These are phyloP conservation scores for Oleoguttula mirabilis DNA, from an alignment of 495 filamentous ascomycete genomes.

Conservation along the genomic window DNA sequence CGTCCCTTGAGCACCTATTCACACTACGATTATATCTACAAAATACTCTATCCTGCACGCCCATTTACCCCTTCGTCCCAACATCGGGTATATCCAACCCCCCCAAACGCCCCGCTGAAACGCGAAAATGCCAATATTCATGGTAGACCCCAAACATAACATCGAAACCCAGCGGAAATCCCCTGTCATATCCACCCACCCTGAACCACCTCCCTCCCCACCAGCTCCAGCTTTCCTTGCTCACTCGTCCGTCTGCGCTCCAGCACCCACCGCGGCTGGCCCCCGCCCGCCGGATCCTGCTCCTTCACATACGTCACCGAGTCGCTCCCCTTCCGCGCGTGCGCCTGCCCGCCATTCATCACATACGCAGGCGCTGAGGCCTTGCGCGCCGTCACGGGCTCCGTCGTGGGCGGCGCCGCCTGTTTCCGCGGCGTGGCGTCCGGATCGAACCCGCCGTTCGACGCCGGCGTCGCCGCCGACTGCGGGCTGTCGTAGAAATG, in stretches of 20 bases:
- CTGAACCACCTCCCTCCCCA: slow-evolving; percentile 31
- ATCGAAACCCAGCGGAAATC: too few species aligned
- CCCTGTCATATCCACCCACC: slow-evolving; percentile 33
- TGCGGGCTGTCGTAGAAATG: neutral
- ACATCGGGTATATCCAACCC: too few species aligned
- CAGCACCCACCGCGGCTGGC: slow-evolving; percentile 30
- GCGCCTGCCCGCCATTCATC: slow-evolving; percentile 15
- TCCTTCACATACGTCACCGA: slow-evolving; percentile 32
- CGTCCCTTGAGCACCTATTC: too few species aligned
- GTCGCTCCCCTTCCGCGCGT: slow-evolving; percentile 30
- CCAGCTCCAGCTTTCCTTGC: slow-evolving; percentile 30
- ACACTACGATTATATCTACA: too few species aligned
- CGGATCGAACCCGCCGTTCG: neutral
- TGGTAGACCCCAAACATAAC: too few species aligned
- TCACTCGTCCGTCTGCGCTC: slow-evolving; percentile 32
- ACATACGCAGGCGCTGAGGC: neutral
- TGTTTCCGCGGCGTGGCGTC: slow-evolving; percentile 8
- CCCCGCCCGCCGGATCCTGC: slow-evolving; percentile 21
- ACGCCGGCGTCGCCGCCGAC: neutral
- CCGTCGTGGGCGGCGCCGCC: neutral
- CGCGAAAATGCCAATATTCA: too few species aligned
- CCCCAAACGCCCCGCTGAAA: too few species aligned
- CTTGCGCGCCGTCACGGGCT: slow-evolving; percentile 5
- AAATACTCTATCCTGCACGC: too few species aligned
- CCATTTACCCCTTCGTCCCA: too few species aligned